Conservation (phyloP, 2,329 filamentous ascomycete genomes). For the Dendryphion nanum region DNA sequence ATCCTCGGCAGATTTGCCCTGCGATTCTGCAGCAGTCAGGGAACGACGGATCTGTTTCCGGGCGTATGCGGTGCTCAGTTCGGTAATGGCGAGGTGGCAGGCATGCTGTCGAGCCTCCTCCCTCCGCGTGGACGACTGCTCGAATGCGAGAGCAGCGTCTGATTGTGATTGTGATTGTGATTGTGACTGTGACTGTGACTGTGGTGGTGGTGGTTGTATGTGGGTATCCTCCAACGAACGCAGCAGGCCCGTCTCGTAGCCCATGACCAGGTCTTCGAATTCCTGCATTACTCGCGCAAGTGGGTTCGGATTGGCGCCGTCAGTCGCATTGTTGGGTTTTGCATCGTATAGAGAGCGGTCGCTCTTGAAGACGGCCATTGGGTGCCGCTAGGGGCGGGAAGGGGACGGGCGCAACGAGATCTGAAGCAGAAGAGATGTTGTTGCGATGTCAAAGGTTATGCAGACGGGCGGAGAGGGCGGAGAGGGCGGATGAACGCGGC, state of each 20-base stretch:
- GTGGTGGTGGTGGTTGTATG: not conserved
- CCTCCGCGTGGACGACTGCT: conserved; percentile 6
- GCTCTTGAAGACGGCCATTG: conserved; percentile 30
- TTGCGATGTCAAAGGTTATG: no score
- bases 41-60: conserved; percentile 32
- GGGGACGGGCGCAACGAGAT: not conserved
- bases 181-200: no score
- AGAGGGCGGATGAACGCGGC: not conserved
- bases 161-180: no score
- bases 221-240: conserved; percentile 19
- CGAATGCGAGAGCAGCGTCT: not conserved
- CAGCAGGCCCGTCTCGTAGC: conserved; percentile 29
- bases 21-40: conserved; percentile 26
- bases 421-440: no score
- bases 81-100: conserved; percentile 31
- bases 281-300: conserved; percentile 33
- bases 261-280: conserved; percentile 29
- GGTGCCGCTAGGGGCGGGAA: conserved; percentile 4
- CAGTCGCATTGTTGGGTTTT: conserved; percentile 9
- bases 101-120: conserved; percentile 27
- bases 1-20: conserved; percentile 31
- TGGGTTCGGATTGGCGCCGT: conserved; percentile 8
- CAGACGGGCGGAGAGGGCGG: not conserved
- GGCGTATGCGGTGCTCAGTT: conserved; percentile 30
- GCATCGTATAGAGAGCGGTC: conserved; percentile 19